phyloP scores from a whole-genome alignment of 176 grass and related monocot species.

The Olyra latifolia region DNA sequence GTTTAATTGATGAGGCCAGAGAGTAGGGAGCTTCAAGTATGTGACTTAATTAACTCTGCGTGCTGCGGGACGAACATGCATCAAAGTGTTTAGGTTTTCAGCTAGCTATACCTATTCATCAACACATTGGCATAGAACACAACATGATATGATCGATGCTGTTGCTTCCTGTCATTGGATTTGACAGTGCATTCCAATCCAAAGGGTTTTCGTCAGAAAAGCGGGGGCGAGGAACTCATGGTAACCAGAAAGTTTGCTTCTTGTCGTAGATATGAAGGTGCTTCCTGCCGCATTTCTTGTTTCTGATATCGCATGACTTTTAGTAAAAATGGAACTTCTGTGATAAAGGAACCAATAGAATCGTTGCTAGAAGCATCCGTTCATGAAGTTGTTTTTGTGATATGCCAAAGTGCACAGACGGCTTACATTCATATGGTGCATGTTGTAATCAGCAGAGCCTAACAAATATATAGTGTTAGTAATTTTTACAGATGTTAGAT shows the following conservation, averaged over 20 bases:
- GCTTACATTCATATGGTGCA: background rate
- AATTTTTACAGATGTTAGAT: too few species aligned
- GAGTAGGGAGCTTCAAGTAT: conserved; percentile 1
- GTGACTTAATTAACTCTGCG: conserved; percentile 30
- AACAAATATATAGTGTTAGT: background rate
- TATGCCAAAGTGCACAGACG: background rate
- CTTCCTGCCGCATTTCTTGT: background rate
- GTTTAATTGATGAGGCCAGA: background rate
- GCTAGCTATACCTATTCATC: background rate
- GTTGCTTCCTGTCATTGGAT: conserved; percentile 13
- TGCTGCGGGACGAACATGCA: background rate
- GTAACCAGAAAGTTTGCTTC: background rate
- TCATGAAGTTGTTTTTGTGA: background rate
- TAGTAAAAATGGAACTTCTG: background rate
- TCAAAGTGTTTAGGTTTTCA: conserved; percentile 8
- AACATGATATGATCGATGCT: conserved; percentile 9
- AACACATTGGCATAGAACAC: conserved; percentile 10
- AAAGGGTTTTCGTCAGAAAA: conserved; percentile 1
- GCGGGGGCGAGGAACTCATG: background rate
- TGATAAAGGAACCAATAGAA: background rate
- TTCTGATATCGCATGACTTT: background rate
- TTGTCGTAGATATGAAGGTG: background rate
- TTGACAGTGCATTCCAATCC: conserved; percentile 13
- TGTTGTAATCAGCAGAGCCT: background rate
- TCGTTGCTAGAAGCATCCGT: background rate